A percentile compares a stretch with the other conserved stretches of the same genome.
These are phyloP conservation scores for Multifurca ochricompacta DNA, from an alignment of 768 basidiomycete genomes.

Conservation along the genomic window DNA sequence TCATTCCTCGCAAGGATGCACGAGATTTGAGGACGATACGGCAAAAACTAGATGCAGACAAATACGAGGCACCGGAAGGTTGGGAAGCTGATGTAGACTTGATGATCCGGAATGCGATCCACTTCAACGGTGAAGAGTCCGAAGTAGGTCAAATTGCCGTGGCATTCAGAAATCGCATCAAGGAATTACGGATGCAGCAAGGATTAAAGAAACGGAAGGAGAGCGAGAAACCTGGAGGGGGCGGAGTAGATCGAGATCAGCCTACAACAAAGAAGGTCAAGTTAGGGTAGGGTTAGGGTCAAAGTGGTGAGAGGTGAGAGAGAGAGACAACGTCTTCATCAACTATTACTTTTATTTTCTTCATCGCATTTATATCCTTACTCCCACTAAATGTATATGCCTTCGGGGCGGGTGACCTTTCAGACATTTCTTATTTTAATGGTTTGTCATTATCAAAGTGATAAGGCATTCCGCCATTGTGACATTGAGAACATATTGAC, in stretches of 20 bases:
- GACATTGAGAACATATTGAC: conserved; percentile 67
- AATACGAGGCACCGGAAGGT: conserved; percentile 68
- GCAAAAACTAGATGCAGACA: conserved; percentile 71
- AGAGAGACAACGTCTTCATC: conserved; percentile 22
- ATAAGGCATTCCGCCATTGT: conserved; percentile 66
- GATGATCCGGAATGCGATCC: conserved; percentile 83
- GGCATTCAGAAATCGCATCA: conserved; percentile 43
- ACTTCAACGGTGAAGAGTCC: conserved; percentile 78
- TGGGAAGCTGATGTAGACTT: conserved; percentile 82
- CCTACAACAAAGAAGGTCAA: conserved; percentile 57
- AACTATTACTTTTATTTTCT: conserved; percentile 22
- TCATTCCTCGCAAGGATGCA: conserved; percentile 79
- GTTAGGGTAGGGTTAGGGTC: conserved; percentile 33
- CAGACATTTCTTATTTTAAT: conserved; percentile 60
- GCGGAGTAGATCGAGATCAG: too few relatives aligned
- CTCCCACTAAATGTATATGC: conserved; percentile 40
- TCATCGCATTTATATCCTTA: conserved; percentile 29
- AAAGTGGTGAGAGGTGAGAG: too few relatives aligned
- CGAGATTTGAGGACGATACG: conserved; percentile 82
- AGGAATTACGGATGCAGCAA: conserved; percentile 43
- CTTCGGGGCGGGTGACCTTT: conserved; percentile 63
- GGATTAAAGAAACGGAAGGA: conserved; percentile 68
- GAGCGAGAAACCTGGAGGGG: conserved; percentile 51
- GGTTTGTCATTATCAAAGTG: conserved; percentile 33
- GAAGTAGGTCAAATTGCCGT: conserved; percentile 64